phyloP scores from a whole-genome alignment of 495 filamentous ascomycete genomes.

The Schizothecium vesticola region DNA sequence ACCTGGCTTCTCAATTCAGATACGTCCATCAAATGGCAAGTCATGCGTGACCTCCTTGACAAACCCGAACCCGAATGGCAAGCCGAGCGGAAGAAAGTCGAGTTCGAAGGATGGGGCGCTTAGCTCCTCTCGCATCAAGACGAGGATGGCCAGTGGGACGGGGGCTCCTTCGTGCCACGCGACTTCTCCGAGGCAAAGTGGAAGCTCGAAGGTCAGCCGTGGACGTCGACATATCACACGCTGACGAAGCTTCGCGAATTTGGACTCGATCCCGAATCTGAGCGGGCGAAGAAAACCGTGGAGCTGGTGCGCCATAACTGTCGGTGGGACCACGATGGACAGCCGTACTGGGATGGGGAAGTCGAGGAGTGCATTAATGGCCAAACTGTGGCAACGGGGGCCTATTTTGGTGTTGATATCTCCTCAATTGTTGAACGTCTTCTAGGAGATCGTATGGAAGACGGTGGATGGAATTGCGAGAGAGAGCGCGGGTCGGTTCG shows the following conservation, averaged over 20 bases:
- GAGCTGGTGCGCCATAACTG: neutral
- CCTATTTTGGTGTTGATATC: neutral
- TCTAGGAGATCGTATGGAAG: neutral
- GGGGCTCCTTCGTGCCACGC: neutral
- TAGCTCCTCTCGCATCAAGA: neutral
- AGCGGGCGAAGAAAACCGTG: neutral
- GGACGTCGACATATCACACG: neutral
- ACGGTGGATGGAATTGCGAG: conserved; percentile 1
- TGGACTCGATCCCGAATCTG: neutral
- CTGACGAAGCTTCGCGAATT: neutral
- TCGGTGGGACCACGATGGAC: neutral
- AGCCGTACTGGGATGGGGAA: conserved; percentile 1
- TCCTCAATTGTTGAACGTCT: neutral
- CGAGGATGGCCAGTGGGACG: conserved; percentile 1
- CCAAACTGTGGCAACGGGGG: neutral
- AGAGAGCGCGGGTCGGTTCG: neutral
- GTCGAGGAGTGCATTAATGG: conserved; percentile 6
- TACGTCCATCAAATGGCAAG: neutral
- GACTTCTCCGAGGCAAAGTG: neutral
- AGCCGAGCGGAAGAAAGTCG: neutral
- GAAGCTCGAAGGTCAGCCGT: neutral
- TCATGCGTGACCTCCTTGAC: neutral
- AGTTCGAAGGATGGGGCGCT: neutral
- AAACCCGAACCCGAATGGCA: neutral
- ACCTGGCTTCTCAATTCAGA: neutral